These are phyloP conservation scores for Boletus patriciae DNA, from an alignment of 768 basidiomycete species.

Conservation along the genomic window DNA sequence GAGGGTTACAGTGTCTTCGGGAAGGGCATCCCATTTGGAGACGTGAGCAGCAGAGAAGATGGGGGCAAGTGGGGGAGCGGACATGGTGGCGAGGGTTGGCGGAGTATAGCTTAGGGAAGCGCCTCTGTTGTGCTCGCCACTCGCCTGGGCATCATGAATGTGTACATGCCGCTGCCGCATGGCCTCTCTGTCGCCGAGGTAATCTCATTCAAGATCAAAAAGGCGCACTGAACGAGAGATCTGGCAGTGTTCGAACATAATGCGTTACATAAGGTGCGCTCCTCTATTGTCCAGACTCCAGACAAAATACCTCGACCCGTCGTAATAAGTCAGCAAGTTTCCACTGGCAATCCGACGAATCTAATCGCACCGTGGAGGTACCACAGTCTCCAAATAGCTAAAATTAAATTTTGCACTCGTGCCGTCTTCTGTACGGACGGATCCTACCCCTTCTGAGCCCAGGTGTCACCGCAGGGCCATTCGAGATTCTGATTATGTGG, in stretches of 20 bases:
- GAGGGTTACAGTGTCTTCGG: background rate
- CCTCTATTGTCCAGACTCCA: too few relatives aligned
- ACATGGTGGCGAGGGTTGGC: conserved; percentile 11
- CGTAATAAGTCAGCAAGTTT: too few relatives aligned
- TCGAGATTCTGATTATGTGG: too few relatives aligned
- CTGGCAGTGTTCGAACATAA: background rate
- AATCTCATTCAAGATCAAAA: background rate
- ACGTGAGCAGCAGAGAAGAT: conserved; percentile 36
- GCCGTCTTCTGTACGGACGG: too few relatives aligned
- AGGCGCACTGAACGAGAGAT: background rate
- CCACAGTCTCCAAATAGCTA: too few relatives aligned
- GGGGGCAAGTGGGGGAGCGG: conserved; percentile 19
- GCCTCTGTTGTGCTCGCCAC: background rate
- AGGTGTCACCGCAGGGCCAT: too few relatives aligned
- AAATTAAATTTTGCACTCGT: too few relatives aligned
- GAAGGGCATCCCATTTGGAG: conserved; percentile 26
- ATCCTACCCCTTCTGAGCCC: too few relatives aligned
- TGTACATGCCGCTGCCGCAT: conserved; percentile 14
- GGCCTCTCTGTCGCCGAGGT: conserved; percentile 1
- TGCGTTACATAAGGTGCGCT: background rate
- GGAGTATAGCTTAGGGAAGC: background rate
- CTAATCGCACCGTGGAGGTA: too few relatives aligned
- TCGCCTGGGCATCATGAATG: background rate
- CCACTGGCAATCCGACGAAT: too few relatives aligned
- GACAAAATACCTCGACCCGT: too few relatives aligned